A percentile compares a stretch with the other conserved stretches of the same genome.
These are phyloP conservation scores for Dipteronia dyeriana DNA, from an alignment of 345 rosid species.

Conservation along the genomic window DNA sequence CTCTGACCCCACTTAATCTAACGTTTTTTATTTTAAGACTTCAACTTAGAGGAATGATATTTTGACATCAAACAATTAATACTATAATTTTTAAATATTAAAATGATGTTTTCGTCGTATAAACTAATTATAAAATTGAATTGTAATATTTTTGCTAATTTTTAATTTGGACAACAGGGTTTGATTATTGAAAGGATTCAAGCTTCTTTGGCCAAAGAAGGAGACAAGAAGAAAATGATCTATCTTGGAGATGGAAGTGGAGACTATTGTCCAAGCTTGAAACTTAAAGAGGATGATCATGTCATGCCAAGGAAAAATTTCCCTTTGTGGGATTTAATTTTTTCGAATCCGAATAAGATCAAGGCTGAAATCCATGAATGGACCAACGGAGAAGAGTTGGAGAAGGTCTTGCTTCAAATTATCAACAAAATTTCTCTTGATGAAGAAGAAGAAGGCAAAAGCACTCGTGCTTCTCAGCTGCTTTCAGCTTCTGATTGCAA, in stretches of 20 bases:
- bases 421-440: conserved; percentile 30
- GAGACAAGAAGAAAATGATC: conserved; percentile 47
- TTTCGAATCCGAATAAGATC: conserved; percentile 47
- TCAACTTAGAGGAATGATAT: too few species aligned
- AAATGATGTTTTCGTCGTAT: not conserved
- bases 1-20: too few species aligned
- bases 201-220: conserved; percentile 51
- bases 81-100: too few species aligned
- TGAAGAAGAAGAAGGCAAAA: conserved; percentile 5
- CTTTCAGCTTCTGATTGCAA: conserved; percentile 50
- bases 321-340: conserved; percentile 77
- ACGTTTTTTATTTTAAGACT: too few species aligned
- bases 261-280: conserved; percentile 83
- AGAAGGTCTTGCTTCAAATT: conserved; percentile 39
- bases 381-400: conserved; percentile 69
- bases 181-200: conserved; percentile 62
- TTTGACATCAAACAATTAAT: too few species aligned
- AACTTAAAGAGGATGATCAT: conserved; percentile 51
- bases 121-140: not conserved
- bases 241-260: conserved; percentile 87
- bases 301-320: conserved; percentile 88
- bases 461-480: conserved; percentile 11
- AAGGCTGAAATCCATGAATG: conserved; percentile 72
- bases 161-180: conserved; percentile 42
- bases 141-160: not conserved